Percentiles rank a stretch among this genome's conserved stretches.
Evolutionary conservation across 2,329 filamentous ascomycete genomes (phyloP).

Genomic region (Metarhizium rileyi): DNA sequence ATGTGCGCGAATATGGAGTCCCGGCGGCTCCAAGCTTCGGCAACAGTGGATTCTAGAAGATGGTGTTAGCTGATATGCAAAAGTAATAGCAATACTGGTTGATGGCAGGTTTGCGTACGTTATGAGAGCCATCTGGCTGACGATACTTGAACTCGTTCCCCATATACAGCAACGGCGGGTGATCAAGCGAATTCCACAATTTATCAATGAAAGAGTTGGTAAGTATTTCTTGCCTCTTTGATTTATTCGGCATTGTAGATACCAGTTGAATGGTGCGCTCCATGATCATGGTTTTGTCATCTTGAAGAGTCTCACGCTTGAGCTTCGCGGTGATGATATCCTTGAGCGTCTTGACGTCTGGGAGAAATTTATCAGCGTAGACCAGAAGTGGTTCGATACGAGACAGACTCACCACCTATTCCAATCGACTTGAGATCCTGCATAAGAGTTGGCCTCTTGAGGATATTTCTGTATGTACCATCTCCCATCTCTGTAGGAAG

Average conservation of each 20-base stretch:
- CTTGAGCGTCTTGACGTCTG: conserved; percentile 53
- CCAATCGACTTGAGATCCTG: conserved; percentile 49
- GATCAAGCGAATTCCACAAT: conserved; percentile 63
- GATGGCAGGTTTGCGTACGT: conserved; percentile 28
- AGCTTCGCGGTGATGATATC: conserved; percentile 52
- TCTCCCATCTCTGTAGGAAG: conserved; percentile 53
- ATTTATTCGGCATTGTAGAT: conserved; percentile 51
- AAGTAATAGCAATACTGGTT: neutral
- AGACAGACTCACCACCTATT: conserved; percentile 28
- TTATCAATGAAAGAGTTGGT: conserved; percentile 59
- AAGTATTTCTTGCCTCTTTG: conserved; percentile 49
- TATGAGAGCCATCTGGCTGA: conserved; percentile 60
- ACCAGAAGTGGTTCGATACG: neutral
- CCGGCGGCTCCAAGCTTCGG: conserved; percentile 59
- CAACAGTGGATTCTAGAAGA: conserved; percentile 47
- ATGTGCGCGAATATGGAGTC: conserved; percentile 56
- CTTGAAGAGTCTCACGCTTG: conserved; percentile 50
- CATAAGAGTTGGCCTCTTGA: conserved; percentile 40
- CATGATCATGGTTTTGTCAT: conserved; percentile 73
- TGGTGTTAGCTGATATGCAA: neutral
- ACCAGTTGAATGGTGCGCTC: conserved; percentile 64
- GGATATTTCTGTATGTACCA: conserved; percentile 43
- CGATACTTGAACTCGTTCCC: conserved; percentile 56
- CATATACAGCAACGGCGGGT: conserved; percentile 59
- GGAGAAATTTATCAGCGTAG: conserved; percentile 12